These are phyloP conservation scores for Globisporangium rhizosaccharum DNA, from an alignment of 352 stramenopile genomes.

Conservation along the genomic window DNA sequence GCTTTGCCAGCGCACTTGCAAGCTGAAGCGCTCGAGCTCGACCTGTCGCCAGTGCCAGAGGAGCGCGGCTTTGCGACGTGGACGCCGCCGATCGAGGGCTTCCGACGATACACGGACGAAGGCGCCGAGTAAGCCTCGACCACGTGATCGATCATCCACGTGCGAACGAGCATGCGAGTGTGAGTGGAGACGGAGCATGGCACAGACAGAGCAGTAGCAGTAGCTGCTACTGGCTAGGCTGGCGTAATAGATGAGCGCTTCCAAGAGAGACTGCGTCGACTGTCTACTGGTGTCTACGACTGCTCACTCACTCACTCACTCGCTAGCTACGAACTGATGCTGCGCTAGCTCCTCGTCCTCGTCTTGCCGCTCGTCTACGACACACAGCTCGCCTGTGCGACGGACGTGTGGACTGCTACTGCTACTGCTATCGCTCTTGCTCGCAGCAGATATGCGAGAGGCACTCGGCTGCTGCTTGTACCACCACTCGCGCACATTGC, in stretches of 20 bases:
- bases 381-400: not conserved
- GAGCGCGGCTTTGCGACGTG: conserved; percentile 75
- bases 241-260: conserved; percentile 8
- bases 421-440: not conserved
- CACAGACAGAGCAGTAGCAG: conserved; percentile 1
- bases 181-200: conserved; percentile 12
- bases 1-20: conserved; percentile 75
- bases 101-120: conserved; percentile 78
- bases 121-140: conserved; percentile 24
- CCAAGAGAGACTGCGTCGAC: no score
- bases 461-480: conserved; percentile 43
- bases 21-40: conserved; percentile 67
- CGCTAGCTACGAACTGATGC: no score
- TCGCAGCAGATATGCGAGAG: conserved; percentile 3
- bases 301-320: not conserved
- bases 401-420: not conserved
- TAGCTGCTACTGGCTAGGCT: not conserved
- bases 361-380: not conserved
- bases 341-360: not conserved
- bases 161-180: no score
- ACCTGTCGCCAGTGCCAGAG: conserved; percentile 56
- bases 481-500: conserved; percentile 83
- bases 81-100: conserved; percentile 84
- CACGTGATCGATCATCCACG: no score
- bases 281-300: no score